Evolutionary conservation across 225 moss, liverwort and hornwort genomes (phyloP).

Genomic region (Rhytidiadelphus loreus): DNA sequence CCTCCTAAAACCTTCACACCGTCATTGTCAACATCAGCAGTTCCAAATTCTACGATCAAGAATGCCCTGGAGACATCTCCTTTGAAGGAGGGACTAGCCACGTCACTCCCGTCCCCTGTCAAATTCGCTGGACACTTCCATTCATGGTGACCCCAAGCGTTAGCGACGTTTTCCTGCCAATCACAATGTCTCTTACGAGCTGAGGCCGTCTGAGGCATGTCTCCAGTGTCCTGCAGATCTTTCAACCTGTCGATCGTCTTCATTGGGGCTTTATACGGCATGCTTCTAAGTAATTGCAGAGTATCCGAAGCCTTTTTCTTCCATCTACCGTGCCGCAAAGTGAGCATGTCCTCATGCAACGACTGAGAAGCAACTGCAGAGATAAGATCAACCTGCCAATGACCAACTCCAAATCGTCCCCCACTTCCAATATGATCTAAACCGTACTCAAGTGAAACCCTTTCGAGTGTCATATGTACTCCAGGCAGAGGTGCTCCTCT

Average conservation of each 20-base stretch:
- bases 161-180: conserved; percentile 59
- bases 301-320: conserved; percentile 42
- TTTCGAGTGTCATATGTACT: conserved; percentile 54
- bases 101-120: conserved; percentile 2
- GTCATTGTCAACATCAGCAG: conserved; percentile 35
- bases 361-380: conserved; percentile 46
- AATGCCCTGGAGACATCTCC: conserved; percentile 44
- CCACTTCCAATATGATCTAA: conserved; percentile 53
- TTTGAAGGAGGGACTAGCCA: background rate
- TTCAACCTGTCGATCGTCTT: conserved; percentile 2
- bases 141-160: conserved; percentile 27
- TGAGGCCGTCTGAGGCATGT: conserved; percentile 37
- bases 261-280: conserved; percentile 37
- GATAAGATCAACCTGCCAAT: conserved; percentile 56
- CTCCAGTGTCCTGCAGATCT: conserved; percentile 26
- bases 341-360: conserved; percentile 10
- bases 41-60: conserved; percentile 59
- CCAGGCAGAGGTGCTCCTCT: conserved; percentile 51
- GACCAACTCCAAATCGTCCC: conserved; percentile 66
- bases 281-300: conserved; percentile 45
- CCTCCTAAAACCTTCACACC: conserved; percentile 40
- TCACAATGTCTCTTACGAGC: conserved; percentile 46
- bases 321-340: conserved; percentile 61
- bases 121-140: conserved; percentile 34
- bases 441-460: conserved; percentile 65